Base-by-base conservation (phyloP, 768 basidiomycete species). In the Solioccasus polychromus region DNA sequence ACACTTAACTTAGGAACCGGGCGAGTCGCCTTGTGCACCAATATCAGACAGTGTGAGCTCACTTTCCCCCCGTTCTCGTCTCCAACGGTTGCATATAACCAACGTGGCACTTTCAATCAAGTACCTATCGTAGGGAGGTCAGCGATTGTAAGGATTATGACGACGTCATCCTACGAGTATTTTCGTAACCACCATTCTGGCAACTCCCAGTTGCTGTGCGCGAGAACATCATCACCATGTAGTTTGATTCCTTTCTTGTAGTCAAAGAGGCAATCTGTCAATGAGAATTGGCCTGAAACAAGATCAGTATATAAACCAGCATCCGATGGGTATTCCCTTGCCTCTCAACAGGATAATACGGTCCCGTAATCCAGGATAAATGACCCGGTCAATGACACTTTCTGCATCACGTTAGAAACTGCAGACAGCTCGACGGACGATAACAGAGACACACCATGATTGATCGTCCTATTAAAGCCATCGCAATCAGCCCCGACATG, bases 211-310 rank as follows among this genome's bases (percentile, higher is more conserved):
- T 90, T 93, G 34, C 69, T 71, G 55, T 95, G 90, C 4, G 84
- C 83, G n/a, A 96, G 73, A 18, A 92, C 87, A 57, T 97, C 93
- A 53, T 95, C 89, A 11, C 91, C 92, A 48, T 96, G 92, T 35
- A 94, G 77, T 3, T 77, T 84, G 11, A 89, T 75, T 4, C 79
- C 77, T 20, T 64, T 70, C 25, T 85, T 73, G 51, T 89, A 85
- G 49, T 88, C 85, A 48, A 85, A 74, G 23, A 92, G 68, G 55
- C 87, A 89, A 49, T 92, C 90, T 1, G 85, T 79, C 12, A 96
- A 68, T 56, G 87, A 84, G 53, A 87, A 88, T 37, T 83, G 85
- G 19, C 80, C 88, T 92, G 51, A 4, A 35, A 49, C 19, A 30
- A 41, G 7, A n/a, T 56, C 35, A 58, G 43, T 20, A 15, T 14